Percentiles rank a stretch among this genome's conserved stretches.
phyloP scores from a whole-genome alignment of 1,284 basidiomycete species.

The Phenoliferia sp. region DNA sequence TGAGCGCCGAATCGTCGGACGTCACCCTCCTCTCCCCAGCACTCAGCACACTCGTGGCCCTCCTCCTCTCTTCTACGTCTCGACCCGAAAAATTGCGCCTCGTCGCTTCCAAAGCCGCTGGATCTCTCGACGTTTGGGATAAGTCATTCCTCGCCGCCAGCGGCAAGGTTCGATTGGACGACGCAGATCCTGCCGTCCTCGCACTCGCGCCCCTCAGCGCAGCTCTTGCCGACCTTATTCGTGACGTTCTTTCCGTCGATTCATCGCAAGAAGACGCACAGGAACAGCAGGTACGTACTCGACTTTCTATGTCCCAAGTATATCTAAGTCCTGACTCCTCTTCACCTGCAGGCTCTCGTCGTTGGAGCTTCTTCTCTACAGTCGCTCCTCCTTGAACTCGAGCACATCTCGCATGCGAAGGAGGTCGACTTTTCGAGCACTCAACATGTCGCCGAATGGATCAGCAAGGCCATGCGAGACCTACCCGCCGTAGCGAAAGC shows the following conservation, averaged over 20 bases:
- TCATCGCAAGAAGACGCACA: not conserved
- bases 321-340: not conserved
- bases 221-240: conserved; percentile 11
- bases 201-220: conserved; percentile 15
- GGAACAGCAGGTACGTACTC: not conserved
- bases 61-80: conserved; percentile 5
- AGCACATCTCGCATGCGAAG: conserved; percentile 36
- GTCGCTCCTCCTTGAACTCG: conserved; percentile 34
- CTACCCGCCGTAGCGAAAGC: conserved; percentile 19
- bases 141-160: conserved; percentile 24
- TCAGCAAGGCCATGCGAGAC: conserved; percentile 37
- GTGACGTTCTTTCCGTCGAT: not conserved
- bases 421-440: conserved; percentile 48
- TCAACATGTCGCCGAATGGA: conserved; percentile 44
- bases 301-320: not conserved
- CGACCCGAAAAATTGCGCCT: conserved; percentile 6
- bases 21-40: conserved; percentile 13
- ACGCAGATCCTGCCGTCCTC: conserved; percentile 18
- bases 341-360: conserved; percentile 8
- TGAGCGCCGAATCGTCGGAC: conserved; percentile 2
- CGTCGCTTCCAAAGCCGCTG: conserved; percentile 12
- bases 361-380: conserved; percentile 5
- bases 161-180: conserved; percentile 27
- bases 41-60: conserved; percentile 14
- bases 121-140: conserved; percentile 24